phyloP scores from a whole-genome alignment of 768 basidiomycete genomes.

The Lyophyllum decastes region DNA sequence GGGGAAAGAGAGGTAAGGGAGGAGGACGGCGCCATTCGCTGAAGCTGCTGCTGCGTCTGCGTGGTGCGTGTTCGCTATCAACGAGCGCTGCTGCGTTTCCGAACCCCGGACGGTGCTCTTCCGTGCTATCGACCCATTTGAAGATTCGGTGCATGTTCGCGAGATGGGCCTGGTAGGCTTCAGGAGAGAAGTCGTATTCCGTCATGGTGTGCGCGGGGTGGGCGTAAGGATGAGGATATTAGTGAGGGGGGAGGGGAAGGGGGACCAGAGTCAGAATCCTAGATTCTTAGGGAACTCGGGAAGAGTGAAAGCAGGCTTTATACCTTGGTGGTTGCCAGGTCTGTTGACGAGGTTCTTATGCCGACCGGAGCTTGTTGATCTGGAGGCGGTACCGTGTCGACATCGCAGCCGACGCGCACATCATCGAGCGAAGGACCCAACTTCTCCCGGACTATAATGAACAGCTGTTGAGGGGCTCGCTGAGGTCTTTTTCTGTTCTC shows the following conservation, averaged over 20 bases:
- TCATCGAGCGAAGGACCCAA: background rate
- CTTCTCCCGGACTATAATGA: background rate
- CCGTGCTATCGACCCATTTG: constrained; percentile 21
- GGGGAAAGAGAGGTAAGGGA: constrained; percentile 12
- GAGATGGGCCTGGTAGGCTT: constrained; percentile 19
- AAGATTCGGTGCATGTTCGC: constrained; percentile 21
- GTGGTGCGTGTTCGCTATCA: background rate
- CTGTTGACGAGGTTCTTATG: constrained; percentile 8
- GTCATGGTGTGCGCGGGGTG: constrained; percentile 15
- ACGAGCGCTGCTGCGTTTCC: constrained; percentile 20
- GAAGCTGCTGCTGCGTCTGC: constrained; percentile 4
- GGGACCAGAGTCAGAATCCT: background rate
- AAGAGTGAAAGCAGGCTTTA: background rate
- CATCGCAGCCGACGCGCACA: background rate
- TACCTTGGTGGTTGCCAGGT: constrained; percentile 11
- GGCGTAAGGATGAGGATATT: background rate
- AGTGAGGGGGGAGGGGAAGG: background rate
- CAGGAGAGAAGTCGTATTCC: constrained; percentile 26
- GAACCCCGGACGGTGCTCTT: constrained; percentile 18
- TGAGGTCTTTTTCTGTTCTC: background rate
- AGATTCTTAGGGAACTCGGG: background rate
- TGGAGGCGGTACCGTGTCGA: constrained; percentile 6
- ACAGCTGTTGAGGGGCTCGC: too few relatives aligned
- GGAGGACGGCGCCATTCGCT: constrained; percentile 11
- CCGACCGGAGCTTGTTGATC: constrained; percentile 8